These are phyloP conservation scores for Botrytis hyacinthi DNA, from an alignment of 2,329 filamentous ascomycete genomes.

Conservation along the genomic window DNA sequence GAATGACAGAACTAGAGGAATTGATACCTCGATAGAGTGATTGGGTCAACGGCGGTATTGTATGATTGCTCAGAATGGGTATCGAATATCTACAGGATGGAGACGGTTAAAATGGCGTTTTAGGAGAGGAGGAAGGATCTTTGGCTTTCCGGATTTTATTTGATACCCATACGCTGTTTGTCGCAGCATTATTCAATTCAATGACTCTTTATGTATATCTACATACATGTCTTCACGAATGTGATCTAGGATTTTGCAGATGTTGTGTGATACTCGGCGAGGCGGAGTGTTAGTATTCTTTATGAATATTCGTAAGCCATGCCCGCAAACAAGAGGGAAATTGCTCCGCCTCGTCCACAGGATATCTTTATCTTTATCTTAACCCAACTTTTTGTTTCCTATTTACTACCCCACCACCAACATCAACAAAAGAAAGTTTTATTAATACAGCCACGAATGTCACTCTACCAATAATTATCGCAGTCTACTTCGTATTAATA, in stretches of 20 bases:
- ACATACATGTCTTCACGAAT: neutral
- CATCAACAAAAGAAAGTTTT: neutral
- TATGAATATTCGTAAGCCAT: too few relatives aligned
- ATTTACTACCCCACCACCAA: neutral
- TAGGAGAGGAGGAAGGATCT: neutral
- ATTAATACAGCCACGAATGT: neutral
- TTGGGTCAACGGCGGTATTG: neutral
- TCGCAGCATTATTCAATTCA: slow-evolving; percentile 10
- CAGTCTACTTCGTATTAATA: neutral
- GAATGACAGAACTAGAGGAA: neutral
- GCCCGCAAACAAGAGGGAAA: too few relatives aligned
- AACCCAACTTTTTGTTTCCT: neutral
- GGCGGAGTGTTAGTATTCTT: neutral
- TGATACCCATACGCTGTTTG: slow-evolving; percentile 18
- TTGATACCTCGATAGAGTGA: neutral
- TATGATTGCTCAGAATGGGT: slow-evolving; percentile 2
- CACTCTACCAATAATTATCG: neutral
- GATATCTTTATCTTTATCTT: neutral
- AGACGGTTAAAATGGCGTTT: slow-evolving; percentile 9
- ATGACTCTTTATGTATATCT: neutral
- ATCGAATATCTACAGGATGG: neutral
- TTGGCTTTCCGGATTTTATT: slow-evolving; percentile 17
- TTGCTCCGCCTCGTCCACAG: neutral
- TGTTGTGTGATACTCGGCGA: neutral
- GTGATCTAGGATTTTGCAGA: neutral